These are phyloP conservation scores for Aspergillus arachidicola DNA, from an alignment of 2,329 filamentous ascomycete genomes.

Conservation along the genomic window DNA sequence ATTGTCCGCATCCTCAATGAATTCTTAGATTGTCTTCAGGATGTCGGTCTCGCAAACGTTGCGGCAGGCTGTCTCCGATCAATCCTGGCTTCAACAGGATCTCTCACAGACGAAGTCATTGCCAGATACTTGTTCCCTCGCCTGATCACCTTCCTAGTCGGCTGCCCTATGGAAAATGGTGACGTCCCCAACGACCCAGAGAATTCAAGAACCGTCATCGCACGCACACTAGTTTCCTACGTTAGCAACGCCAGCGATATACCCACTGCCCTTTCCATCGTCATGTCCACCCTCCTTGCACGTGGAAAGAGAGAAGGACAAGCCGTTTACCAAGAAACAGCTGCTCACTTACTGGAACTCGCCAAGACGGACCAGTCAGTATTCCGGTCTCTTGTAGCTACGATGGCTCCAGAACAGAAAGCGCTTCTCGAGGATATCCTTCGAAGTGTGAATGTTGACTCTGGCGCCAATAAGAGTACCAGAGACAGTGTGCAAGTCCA, in stretches of 20 bases:
- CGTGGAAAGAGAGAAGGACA: conserved; percentile 67
- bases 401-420: conserved; percentile 71
- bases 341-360: conserved; percentile 75
- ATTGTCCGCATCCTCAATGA: conserved; percentile 76
- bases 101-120: conserved; percentile 69
- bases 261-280: conserved; percentile 66
- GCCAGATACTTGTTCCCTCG: conserved; percentile 74
- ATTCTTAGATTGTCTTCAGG: conserved; percentile 76
- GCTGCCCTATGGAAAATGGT: conserved; percentile 54
- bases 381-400: conserved; percentile 74
- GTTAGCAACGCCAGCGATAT: conserved; percentile 51
- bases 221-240: conserved; percentile 75
- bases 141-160: conserved; percentile 72
- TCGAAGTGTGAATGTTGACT: conserved; percentile 58
- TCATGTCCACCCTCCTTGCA: conserved; percentile 75
- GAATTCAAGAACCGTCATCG: conserved; percentile 68
- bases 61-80: conserved; percentile 88
- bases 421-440: conserved; percentile 81
- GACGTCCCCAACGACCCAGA: conserved; percentile 70
- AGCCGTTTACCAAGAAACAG: conserved; percentile 70
- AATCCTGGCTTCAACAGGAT: conserved; percentile 67
- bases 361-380: conserved; percentile 71
- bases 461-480: conserved; percentile 37
- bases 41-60: conserved; percentile 69
- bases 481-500: conserved; percentile 48